phyloP scores from a whole-genome alignment of 2,329 filamentous ascomycete genomes.

The Colletotrichum melonis region DNA sequence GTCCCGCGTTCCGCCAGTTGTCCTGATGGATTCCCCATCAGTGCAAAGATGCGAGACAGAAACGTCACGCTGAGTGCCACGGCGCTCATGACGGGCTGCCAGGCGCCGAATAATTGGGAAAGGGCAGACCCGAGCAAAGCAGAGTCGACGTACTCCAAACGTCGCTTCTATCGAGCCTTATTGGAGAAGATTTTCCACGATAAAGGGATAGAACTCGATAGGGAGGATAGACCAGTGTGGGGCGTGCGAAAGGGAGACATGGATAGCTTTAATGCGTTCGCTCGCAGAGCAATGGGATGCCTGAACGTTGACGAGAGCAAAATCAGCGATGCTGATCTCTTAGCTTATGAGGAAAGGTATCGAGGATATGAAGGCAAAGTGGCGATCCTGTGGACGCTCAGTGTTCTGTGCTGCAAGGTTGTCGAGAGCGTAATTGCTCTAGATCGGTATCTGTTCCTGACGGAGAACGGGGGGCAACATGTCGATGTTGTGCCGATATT shows the following conservation, averaged over 20 bases:
- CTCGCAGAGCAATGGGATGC: constrained; percentile 41
- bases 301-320: constrained; percentile 35
- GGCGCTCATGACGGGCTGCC: constrained; percentile 47
- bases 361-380: constrained; percentile 39
- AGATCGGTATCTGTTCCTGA: constrained; percentile 46
- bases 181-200: constrained; percentile 44
- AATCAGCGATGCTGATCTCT: constrained; percentile 39
- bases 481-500: constrained; percentile 40
- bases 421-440: constrained; percentile 46
- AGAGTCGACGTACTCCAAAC: constrained; percentile 39
- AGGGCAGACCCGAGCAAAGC: constrained; percentile 32
- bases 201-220: constrained; percentile 36
- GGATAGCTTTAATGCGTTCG: constrained; percentile 41
- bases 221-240: constrained; percentile 40
- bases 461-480: constrained; percentile 36
- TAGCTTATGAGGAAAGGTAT: constrained; percentile 41
- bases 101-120: constrained; percentile 48
- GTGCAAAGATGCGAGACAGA: constrained; percentile 40
- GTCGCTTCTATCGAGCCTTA: constrained; percentile 42
- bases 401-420: constrained; percentile 46
- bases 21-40: constrained; percentile 52
- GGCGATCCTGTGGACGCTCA: constrained; percentile 46
- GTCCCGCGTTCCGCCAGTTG: constrained; percentile 47
- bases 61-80: constrained; percentile 43
- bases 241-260: constrained; percentile 45